Percentiles rank a stretch among this genome's conserved stretches.
Conservation (phyloP, 2,329 filamentous ascomycete species). For the Ascochyta rabiei region DNA sequence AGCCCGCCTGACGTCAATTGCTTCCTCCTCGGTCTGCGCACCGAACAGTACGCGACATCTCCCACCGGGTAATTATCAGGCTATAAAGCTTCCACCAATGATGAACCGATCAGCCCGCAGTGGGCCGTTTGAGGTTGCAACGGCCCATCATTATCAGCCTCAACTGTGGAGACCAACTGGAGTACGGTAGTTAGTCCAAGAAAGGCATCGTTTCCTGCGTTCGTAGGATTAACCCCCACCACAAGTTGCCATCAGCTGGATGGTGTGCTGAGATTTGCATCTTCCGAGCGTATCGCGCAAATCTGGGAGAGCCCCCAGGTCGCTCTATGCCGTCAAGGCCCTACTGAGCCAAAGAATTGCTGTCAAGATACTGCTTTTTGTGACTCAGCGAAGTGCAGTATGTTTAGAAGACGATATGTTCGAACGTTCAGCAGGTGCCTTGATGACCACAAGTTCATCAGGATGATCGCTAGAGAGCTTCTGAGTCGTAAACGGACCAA, state of each 20-base stretch:
- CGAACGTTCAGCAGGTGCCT: no score
- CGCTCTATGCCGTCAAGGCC: no score
- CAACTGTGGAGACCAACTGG: conserved; percentile 9
- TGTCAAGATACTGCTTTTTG: no score
- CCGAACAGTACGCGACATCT: conserved; percentile 14
- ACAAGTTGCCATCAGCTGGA: neutral
- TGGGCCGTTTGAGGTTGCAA: conserved; percentile 6
- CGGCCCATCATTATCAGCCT: conserved; percentile 11
- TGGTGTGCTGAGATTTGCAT: neutral
- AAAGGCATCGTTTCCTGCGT: conserved; percentile 7
- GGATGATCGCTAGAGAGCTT: neutral
- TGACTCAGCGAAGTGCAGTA: no score
- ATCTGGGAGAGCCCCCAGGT: neutral
- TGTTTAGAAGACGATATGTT: no score
- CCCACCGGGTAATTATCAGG: conserved; percentile 11
- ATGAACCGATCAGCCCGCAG: conserved; percentile 4
- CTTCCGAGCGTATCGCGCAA: neutral
- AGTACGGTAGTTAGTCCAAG: neutral
- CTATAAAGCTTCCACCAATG: conserved; percentile 7
- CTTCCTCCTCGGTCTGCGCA: conserved; percentile 11
- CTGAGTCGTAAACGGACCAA: neutral
- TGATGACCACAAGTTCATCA: no score
- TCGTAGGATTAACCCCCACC: conserved; percentile 4
- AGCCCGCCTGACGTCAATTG: conserved; percentile 21
- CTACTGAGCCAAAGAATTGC: no score